These are phyloP conservation scores for Termitomyces sp. DNA, from an alignment of 768 basidiomycete genomes.

Conservation along the genomic window DNA sequence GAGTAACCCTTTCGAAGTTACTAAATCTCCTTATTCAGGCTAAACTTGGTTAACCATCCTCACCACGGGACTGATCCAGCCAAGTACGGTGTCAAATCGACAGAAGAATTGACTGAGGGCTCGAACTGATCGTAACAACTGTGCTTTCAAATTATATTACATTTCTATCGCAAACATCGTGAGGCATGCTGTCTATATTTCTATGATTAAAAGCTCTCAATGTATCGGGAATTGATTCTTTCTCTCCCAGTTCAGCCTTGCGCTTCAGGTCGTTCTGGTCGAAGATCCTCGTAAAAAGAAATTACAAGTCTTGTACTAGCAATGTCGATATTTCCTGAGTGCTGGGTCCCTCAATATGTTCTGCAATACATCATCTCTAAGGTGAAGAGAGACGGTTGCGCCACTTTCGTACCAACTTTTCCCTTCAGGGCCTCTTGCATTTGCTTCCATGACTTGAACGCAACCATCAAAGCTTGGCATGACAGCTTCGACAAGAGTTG, in stretches of 20 bases:
- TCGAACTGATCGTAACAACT: conserved; percentile 7
- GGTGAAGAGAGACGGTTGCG: conserved; percentile 20
- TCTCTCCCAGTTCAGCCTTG: neutral
- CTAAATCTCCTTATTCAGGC: conserved; percentile 46
- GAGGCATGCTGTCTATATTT: neutral
- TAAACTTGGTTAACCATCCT: conserved; percentile 93
- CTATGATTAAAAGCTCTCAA: neutral
- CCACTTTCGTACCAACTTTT: conserved; percentile 20
- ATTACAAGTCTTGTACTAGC: neutral
- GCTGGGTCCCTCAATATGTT: conserved; percentile 20
- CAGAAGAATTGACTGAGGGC: too few relatives aligned
- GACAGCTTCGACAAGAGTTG: conserved; percentile 25
- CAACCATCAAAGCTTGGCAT: conserved; percentile 31
- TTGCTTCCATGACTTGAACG: conserved; percentile 27
- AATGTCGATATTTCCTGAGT: conserved; percentile 17
- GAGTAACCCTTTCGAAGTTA: neutral
- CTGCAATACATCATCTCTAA: conserved; percentile 18
- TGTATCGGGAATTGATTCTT: neutral
- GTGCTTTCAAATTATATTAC: neutral
- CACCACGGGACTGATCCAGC: conserved; percentile 81
- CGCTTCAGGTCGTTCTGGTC: neutral
- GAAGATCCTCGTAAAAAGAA: neutral
- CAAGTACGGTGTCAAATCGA: conserved; percentile 58
- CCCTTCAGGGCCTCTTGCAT: neutral
- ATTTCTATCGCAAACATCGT: neutral